Conservation (phyloP, 1,284 basidiomycete species). For the Pascua sp. region DNA sequence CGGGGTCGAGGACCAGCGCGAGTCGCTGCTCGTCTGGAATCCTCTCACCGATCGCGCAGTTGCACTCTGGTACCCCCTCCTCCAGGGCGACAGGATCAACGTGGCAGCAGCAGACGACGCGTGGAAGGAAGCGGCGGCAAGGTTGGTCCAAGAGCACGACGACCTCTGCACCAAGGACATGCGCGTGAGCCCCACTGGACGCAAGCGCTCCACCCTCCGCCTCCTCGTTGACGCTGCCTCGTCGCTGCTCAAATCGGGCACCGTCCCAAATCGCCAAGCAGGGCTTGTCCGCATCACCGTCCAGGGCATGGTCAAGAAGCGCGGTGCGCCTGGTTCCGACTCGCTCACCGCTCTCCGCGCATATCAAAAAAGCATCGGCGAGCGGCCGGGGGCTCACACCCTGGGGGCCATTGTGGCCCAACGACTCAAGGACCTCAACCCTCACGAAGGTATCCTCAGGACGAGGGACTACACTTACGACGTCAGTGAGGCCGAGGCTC, state of each 20-base stretch:
- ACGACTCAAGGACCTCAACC: neutral
- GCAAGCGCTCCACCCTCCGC: neutral
- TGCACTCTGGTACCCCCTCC: constrained; percentile 1
- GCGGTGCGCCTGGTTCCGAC: neutral
- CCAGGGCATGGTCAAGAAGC: constrained; percentile 3
- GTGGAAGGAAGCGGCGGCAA: neutral
- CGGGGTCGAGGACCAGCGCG: constrained; percentile 1
- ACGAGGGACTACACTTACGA: neutral
- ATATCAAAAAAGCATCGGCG: neutral
- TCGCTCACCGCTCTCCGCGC: neutral
- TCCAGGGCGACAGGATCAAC: neutral
- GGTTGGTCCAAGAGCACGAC: neutral
- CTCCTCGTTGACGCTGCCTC: constrained; percentile 3
- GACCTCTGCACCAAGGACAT: neutral
- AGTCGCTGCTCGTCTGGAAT: constrained; percentile 5
- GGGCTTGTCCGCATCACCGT: constrained; percentile 4
- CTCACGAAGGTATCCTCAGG: neutral
- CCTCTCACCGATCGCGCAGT: constrained; percentile 5
- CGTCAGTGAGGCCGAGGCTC: neutral
- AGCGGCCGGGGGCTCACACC: neutral
- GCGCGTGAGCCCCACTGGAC: neutral
- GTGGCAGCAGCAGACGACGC: neutral
- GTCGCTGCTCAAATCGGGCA: neutral
- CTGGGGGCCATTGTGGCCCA: neutral
- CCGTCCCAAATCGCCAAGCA: neutral